These are phyloP conservation scores for Boletus rubroflammeus DNA, from an alignment of 768 basidiomycete species.

Conservation along the genomic window DNA sequence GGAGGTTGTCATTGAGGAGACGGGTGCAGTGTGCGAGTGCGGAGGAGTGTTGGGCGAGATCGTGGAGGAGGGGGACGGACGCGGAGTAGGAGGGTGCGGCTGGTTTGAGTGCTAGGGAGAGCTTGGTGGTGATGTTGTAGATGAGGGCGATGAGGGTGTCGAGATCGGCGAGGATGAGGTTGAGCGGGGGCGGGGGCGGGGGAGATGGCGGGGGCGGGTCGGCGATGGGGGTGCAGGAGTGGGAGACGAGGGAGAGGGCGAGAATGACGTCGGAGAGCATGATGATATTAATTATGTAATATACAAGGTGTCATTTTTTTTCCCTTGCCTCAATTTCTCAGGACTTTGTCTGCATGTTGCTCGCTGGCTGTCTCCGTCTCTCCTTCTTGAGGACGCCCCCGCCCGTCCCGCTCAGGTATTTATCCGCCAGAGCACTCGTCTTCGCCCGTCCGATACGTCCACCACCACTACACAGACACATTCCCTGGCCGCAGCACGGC, in stretches of 20 bases:
- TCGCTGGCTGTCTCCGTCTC: background rate
- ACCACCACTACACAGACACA: slow-evolving; percentile 19
- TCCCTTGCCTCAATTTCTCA: too few species aligned
- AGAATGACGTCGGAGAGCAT: slow-evolving; percentile 33
- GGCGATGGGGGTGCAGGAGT: slow-evolving; percentile 22
- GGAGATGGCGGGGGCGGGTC: background rate
- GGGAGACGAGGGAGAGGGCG: slow-evolving; percentile 10
- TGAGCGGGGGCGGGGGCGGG: slow-evolving; percentile 10
- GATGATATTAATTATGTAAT: slow-evolving; percentile 15
- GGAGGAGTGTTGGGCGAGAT: slow-evolving; percentile 46
- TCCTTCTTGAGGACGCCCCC: background rate
- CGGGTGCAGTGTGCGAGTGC: slow-evolving; percentile 49
- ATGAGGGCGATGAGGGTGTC: slow-evolving; percentile 55
- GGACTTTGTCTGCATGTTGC: background rate
- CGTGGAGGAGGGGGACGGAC: slow-evolving; percentile 48
- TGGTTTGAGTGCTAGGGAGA: slow-evolving; percentile 61
- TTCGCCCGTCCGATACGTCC: background rate
- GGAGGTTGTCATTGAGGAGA: slow-evolving; percentile 37
- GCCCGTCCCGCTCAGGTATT: background rate
- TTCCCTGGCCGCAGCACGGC: slow-evolving; percentile 31
- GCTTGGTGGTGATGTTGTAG: slow-evolving; percentile 54
- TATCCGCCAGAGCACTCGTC: background rate
- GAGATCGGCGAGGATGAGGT: slow-evolving; percentile 52
- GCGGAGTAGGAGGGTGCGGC: slow-evolving; percentile 50
- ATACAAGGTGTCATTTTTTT: background rate